Evolutionary conservation across 805 yeast genomes (phyloP), one percentile per base, ranked within the genome.

Genomic region (Yarrowia sp.): DNA sequence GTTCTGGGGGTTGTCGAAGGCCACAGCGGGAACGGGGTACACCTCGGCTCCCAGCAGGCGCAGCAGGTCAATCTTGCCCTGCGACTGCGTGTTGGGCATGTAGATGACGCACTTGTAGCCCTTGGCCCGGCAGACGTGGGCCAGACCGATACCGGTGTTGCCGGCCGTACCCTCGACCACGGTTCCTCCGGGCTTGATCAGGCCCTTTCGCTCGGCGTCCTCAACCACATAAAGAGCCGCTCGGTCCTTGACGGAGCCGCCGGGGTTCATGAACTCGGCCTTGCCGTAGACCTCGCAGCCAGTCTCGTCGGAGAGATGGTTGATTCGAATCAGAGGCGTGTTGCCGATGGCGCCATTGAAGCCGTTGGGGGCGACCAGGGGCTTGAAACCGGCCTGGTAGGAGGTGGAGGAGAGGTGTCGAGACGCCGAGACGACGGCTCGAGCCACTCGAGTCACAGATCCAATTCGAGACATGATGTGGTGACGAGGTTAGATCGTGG

Each of bases 151-250:
- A 16, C 97, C 97, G n/a, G 97, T 90, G 75, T 90, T 90, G 31
- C 97, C 97, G 3, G 97, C 97, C 12, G 97, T 90, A 7, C 96
- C 96, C 74, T 90, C 97, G 16, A 90, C 92, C 29, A 90, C 83
- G 1, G 96, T 90, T 32, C 94, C 96, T 8, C 96, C 94, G 4
- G 90, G 83, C 63, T 76, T 71, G 62, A 90, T 77, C 62, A 80
- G 74, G 13, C 79, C 78, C 64, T 77, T 78, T 33, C 73, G 71
- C 71, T 90, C 97, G 25, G 97, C 97, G 66, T 90, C 91, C 67
- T 86, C 80, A 58, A 90, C 78, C 66, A 90, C 79, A 69, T 77
- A 89, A 35, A 87, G 77, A 0, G 96, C 97, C 14, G 97, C 96
- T 63, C 97, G 80, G 72, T 90, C 97, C 71, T 90, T 90, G 62